Percentiles rank a stretch among this genome's conserved stretches.
Conservation (phyloP, 768 basidiomycete genomes). For the Lactifluus echinatus region DNA sequence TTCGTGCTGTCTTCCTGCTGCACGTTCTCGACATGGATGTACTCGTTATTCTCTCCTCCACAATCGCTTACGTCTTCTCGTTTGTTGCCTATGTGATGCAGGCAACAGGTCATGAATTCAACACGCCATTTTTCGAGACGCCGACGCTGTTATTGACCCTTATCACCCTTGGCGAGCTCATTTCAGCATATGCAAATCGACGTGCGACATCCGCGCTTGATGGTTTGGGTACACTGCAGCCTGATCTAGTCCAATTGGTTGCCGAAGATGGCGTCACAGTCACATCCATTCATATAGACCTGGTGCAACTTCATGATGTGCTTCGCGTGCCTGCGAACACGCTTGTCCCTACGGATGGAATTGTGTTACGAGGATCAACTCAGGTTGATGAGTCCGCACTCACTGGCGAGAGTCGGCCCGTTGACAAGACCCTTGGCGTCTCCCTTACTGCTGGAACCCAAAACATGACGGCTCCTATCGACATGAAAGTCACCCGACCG, state of each 20-base stretch:
- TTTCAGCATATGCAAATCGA: constrained; percentile 32
- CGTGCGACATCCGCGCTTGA: constrained; percentile 29
- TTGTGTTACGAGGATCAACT: constrained; percentile 29
- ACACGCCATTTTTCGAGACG: constrained; percentile 36
- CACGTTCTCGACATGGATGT: constrained; percentile 33
- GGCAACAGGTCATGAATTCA: constrained; percentile 26
- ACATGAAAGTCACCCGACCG: constrained; percentile 30
- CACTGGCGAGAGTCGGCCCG: constrained; percentile 35
- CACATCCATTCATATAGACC: constrained; percentile 24
- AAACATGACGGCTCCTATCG: constrained; percentile 29
- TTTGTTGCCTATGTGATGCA: constrained; percentile 31
- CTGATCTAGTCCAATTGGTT: constrained; percentile 27
- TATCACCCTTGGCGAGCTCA: constrained; percentile 34
- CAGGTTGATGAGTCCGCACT: constrained; percentile 37
- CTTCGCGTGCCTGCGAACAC: constrained; percentile 30
- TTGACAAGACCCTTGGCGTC: constrained; percentile 29
- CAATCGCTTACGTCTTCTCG: constrained; percentile 35
- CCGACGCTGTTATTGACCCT: constrained; percentile 35
- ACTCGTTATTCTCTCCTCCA: constrained; percentile 33
- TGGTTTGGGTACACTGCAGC: constrained; percentile 30
- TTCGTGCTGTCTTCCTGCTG: constrained; percentile 31
- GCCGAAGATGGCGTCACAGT: constrained; percentile 20
- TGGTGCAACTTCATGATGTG: constrained; percentile 32
- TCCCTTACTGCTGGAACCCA: constrained; percentile 33
- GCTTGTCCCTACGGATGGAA: constrained; percentile 34